Evolutionary conservation across 1,284 basidiomycete species (phyloP), one percentile per base, ranked within the genome.

Genomic region (Pseudomicrostroma phylloplanum): DNA sequence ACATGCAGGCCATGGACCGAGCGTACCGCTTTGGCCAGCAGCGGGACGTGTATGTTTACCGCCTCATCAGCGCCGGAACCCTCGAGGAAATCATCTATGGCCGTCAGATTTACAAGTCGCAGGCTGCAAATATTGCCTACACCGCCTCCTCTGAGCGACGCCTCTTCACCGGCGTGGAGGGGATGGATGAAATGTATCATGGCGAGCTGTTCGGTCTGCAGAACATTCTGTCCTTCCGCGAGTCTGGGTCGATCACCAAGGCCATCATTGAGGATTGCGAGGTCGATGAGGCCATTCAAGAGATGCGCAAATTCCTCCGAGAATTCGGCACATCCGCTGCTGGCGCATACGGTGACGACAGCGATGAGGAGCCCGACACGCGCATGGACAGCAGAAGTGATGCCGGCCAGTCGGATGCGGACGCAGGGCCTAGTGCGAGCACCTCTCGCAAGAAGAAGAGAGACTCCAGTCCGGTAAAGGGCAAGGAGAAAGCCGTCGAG

Each of bases 61-160:
- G 72, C 0, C 63, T 74, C 26, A 69, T 74, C 41, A 68, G 67
- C 23, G 63, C 66, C 23, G 72, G 72, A 17, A 68, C 69, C 26
- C 62, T 74, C 4, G 72, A 74, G 42, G 69, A 82, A 69, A 65
- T 80, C 15, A 80, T 91, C 39, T 91, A 91, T 70, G 88, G 88
- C 0, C 85, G 90, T 4, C 90, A 92, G 79, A 83, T 92, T 9
- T 91, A 91, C 80, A 92, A 92, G 78, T 89, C 90, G 71, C 90
- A 91, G 73, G 88, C 90, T 73, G 91, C 91, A 88, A 85, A 86
- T 15, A 90, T 91, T 56, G 90, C 87, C 0, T 92, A 92, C 73
- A 65, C 62, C 21, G 69, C 70, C 7, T 63, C 71, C 26, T 61
- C 64, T 26, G 67, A 64, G 42, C 56, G 53, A 46, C 88, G 89